Base-by-base conservation (phyloP, 1,284 basidiomycete species). In the Rhizoctonia solani region DNA sequence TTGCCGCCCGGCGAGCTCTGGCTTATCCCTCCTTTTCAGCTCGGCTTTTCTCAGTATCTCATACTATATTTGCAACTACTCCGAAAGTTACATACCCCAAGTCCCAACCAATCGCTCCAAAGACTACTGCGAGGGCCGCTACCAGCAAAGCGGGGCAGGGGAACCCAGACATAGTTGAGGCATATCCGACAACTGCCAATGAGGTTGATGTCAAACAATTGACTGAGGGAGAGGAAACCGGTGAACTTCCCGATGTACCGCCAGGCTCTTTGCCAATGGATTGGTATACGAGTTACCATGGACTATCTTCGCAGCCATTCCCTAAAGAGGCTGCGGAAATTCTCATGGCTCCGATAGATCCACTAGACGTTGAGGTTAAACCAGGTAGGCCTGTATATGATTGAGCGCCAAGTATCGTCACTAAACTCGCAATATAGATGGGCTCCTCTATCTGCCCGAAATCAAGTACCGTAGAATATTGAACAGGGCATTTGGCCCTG, bases 391-490 rank as follows among this genome's bases (percentile, higher is more conserved):
- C 11, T 21, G n/a, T 32, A 13, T 19, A 9, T 56, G 52, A 63
- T 42, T 29, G n/a, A 42, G 39, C 52, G 11, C 39, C 14, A 49
- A 44, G 25, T 37, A 16, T 52, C 41, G n/a, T 30, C 5, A 6
- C 6, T 9, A 42, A 37, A 21, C 47, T 50, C 11, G 21, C 32
- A 34, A 30, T 41, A n/a, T 73, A 94, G 96, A 98, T 73, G 96
- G 96, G 1, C 82, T 99, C 34, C 81, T 98, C 30, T 99, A 98
- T 79, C 86, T 99, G 9, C 96, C 96, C 25, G 96, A 98, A 77
- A 99, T 98, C 76, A 97, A 98, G 77, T 99, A 98, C 76, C 85
- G 96, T n/a, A 86, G 96, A 14, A 89, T 95, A 41, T 79, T 98
- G 50, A 98, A 98, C 81, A 87, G 83, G 71, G 94, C 96, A 0